phyloP scores from a whole-genome alignment of 371 early-diverging fungal species.

The Coemansia linderi region DNA sequence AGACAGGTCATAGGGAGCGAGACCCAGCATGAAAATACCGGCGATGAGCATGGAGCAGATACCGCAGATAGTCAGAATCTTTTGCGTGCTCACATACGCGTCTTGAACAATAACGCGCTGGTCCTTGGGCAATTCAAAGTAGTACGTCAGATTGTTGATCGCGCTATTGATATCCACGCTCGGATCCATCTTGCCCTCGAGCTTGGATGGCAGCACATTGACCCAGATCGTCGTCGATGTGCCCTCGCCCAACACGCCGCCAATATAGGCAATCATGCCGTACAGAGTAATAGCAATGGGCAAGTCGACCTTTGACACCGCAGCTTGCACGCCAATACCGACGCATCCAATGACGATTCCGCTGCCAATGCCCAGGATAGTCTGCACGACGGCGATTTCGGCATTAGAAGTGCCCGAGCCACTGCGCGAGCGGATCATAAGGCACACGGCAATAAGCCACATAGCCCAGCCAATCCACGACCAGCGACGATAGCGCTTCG shows the following conservation, averaged over 20 bases:
- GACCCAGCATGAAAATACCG: slow-evolving; percentile 33
- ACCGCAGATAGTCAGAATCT: slow-evolving; percentile 39
- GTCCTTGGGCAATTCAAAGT: slow-evolving; percentile 35
- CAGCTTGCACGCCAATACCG: slow-evolving; percentile 45
- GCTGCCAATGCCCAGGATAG: slow-evolving; percentile 34
- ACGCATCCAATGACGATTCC: slow-evolving; percentile 44
- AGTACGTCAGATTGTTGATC: slow-evolving; percentile 48
- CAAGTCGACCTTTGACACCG: slow-evolving; percentile 32
- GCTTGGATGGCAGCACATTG: slow-evolving; percentile 38
- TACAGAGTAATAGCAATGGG: slow-evolving; percentile 48
- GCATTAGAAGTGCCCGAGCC: slow-evolving; percentile 29
- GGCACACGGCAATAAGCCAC: slow-evolving; percentile 36
- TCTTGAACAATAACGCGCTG: slow-evolving; percentile 41
- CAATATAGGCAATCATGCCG: slow-evolving; percentile 47
- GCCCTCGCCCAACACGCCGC: slow-evolving; percentile 46
- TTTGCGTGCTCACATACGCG: slow-evolving; percentile 34
- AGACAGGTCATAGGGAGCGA: slow-evolving; percentile 30
- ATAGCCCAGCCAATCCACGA: slow-evolving; percentile 44
- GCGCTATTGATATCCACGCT: slow-evolving; percentile 30
- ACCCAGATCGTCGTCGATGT: slow-evolving; percentile 45
- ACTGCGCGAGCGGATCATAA: slow-evolving; percentile 45
- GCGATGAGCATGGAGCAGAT: slow-evolving; percentile 41
- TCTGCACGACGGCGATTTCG: slow-evolving; percentile 43
- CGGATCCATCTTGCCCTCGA: slow-evolving; percentile 18
- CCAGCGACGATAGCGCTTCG: slow-evolving; percentile 42